These are phyloP conservation scores for Scolecobasidium constrictum DNA, from an alignment of 2,329 filamentous ascomycete genomes.

Conservation along the genomic window DNA sequence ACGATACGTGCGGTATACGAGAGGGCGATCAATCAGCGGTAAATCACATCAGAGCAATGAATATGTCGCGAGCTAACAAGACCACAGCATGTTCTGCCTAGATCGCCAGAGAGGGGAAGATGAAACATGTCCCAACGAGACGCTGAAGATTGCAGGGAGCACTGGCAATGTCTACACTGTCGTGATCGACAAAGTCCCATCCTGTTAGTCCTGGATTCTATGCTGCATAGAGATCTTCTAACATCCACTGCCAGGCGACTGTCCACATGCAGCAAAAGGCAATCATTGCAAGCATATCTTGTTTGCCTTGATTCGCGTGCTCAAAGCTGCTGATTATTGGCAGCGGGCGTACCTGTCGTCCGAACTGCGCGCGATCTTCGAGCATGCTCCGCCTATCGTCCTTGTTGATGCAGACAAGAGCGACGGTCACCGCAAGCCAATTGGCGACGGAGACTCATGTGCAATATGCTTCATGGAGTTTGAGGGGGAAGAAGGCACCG, in stretches of 20 bases:
- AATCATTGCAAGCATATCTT: slow-evolving; percentile 53
- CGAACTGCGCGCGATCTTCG: slow-evolving; percentile 47
- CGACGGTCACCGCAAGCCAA: slow-evolving; percentile 42
- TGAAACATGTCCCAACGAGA: slow-evolving; percentile 38
- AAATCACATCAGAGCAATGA: slow-evolving; percentile 6
- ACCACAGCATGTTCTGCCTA: slow-evolving; percentile 42
- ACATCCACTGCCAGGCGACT: slow-evolving; percentile 18
- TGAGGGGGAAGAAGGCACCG: slow-evolving; percentile 30
- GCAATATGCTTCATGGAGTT: slow-evolving; percentile 49
- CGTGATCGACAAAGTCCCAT: slow-evolving; percentile 39
- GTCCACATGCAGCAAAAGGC: slow-evolving; percentile 42
- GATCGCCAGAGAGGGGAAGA: slow-evolving; percentile 35
- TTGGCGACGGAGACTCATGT: slow-evolving; percentile 43
- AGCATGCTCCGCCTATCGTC: slow-evolving; percentile 39
- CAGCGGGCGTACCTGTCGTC: slow-evolving; percentile 49
- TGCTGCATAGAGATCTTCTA: neutral
- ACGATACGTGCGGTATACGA: slow-evolving; percentile 36
- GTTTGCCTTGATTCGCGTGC: slow-evolving; percentile 43
- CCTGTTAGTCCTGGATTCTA: slow-evolving; percentile 29
- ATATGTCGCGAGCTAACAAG: neutral
- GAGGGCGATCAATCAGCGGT: slow-evolving; percentile 38
- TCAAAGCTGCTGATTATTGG: slow-evolving; percentile 46
- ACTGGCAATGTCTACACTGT: slow-evolving; percentile 53
- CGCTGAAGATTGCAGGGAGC: slow-evolving; percentile 45
- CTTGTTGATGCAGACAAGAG: slow-evolving; percentile 25